Evolutionary conservation across 1,284 basidiomycete species (phyloP), one percentile per base, ranked within the genome.

Genomic region (Pseudozyma sp.): DNA sequence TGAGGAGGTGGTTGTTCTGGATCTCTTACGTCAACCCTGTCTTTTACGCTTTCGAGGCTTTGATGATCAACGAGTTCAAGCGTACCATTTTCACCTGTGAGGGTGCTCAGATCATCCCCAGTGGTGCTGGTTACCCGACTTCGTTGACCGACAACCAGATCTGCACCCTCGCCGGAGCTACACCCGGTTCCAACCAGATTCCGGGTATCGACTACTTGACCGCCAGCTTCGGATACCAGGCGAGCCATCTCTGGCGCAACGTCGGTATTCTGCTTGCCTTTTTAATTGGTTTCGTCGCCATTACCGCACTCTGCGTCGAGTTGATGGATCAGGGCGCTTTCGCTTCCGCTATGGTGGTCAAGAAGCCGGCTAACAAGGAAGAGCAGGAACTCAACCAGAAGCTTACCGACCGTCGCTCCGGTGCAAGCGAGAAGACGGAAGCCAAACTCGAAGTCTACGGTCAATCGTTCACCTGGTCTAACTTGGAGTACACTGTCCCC

Each of bases 1-100:
- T 95, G 93, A 92, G 93, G 83, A 87, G 92, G 55, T 95, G 93
- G 93, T 84, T 95, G 16, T 93, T 92, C 87, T 94, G 93, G 93
- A 71, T 80, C 59, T 63, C 62, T 21, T 78, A 78, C 55, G 38
- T 76, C 58, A 79, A 77, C 53, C 83, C 84, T 7, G 83, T 93
- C 45, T 86, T 90, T 14, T 95, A 94, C 86, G 91, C 91, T 0
- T 95, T 92, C 88, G 90, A 91, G 74, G 91, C 90, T 1, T 87
- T 90, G 55, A 75, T 82, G 75, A 61, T 75, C 60, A 88, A 88
- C 84, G 88, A 88, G 81, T 88, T 88, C 76, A 73, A 71, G 58
- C 51, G 73, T 0, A 50, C 66, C 44, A 78, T 60, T 1, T 75
- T 78, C 44, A 75, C 75, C 18, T 80, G 79, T 50, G 68, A 62